These are phyloP conservation scores for Teratosphaeria nubilosa DNA, from an alignment of 2,329 filamentous ascomycete species.

Conservation along the genomic window DNA sequence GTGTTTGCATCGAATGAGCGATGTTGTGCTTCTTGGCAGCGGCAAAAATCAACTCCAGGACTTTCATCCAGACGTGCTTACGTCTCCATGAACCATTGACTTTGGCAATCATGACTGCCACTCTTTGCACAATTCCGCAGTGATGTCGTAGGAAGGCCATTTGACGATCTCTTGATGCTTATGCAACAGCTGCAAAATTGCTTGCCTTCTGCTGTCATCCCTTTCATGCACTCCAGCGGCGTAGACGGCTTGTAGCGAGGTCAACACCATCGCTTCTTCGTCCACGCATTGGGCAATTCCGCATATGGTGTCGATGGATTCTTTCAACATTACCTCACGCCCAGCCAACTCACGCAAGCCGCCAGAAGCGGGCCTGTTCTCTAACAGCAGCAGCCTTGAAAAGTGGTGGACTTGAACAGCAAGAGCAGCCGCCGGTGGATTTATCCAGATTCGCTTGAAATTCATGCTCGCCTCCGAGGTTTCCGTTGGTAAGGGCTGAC, in stretches of 20 bases:
- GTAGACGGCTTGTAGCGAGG: conserved; percentile 32
- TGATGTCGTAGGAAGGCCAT: conserved; percentile 22
- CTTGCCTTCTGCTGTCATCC: conserved; percentile 20
- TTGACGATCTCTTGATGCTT: conserved; percentile 27
- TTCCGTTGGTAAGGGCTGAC: conserved; percentile 28
- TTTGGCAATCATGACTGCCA: background rate
- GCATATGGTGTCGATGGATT: conserved; percentile 37
- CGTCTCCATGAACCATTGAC: background rate
- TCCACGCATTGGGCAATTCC: conserved; percentile 36
- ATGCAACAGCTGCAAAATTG: conserved; percentile 26
- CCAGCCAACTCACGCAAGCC: conserved; percentile 31
- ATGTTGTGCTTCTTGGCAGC: no score
- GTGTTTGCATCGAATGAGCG: no score
- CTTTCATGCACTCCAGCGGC: conserved; percentile 29
- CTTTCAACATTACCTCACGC: conserved; percentile 30
- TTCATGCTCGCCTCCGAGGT: conserved; percentile 13
- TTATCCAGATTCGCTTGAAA: conserved; percentile 40
- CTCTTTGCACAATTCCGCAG: conserved; percentile 1
- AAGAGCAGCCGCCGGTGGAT: conserved; percentile 36
- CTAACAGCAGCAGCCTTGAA: conserved; percentile 39
- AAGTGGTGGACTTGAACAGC: conserved; percentile 43
- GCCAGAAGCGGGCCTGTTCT: conserved; percentile 32
- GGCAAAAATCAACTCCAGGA: no score
- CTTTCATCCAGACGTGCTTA: no score
- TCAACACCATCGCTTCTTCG: conserved; percentile 28